phyloP scores from a whole-genome alignment of 148 eudicot genomes.

The Agrostemma githago region DNA sequence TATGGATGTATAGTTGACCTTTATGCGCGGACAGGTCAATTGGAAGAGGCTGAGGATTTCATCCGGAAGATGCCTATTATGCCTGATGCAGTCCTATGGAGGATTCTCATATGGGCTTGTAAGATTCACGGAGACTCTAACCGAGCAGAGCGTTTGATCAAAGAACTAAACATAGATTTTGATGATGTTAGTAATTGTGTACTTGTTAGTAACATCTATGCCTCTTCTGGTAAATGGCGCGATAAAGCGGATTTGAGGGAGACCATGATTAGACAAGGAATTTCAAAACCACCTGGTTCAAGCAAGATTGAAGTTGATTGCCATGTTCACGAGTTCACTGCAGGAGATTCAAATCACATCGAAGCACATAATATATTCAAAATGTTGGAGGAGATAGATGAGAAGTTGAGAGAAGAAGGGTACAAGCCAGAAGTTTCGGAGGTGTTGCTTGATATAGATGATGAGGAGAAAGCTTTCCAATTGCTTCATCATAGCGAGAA shows the following conservation, averaged over 20 bases:
- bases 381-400: constrained; percentile 37
- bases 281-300: constrained; percentile 40
- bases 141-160: constrained; percentile 40
- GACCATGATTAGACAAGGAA: constrained; percentile 34
- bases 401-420: constrained; percentile 34
- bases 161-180: constrained; percentile 27
- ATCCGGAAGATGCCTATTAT: constrained; percentile 34
- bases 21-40: constrained; percentile 39
- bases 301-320: constrained; percentile 45
- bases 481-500: constrained; percentile 52
- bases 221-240: constrained; percentile 41
- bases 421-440: constrained; percentile 39
- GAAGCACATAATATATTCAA: constrained; percentile 31
- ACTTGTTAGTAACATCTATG: constrained; percentile 42
- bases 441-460: constrained; percentile 42
- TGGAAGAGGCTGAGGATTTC: constrained; percentile 44
- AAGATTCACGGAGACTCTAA: constrained; percentile 41
- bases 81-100: constrained; percentile 44
- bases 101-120: constrained; percentile 46
- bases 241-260: constrained; percentile 38
- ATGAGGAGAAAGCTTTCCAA: constrained; percentile 46
- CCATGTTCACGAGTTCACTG: constrained; percentile 36
- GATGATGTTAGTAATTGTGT: constrained; percentile 35
- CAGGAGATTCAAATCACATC: constrained; percentile 37
- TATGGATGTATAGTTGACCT: constrained; percentile 50